A percentile compares a stretch with the other conserved stretches of the same genome.
phyloP scores from a whole-genome alignment of 441 rosid genomes.

The Hypseocharis bilobata region DNA sequence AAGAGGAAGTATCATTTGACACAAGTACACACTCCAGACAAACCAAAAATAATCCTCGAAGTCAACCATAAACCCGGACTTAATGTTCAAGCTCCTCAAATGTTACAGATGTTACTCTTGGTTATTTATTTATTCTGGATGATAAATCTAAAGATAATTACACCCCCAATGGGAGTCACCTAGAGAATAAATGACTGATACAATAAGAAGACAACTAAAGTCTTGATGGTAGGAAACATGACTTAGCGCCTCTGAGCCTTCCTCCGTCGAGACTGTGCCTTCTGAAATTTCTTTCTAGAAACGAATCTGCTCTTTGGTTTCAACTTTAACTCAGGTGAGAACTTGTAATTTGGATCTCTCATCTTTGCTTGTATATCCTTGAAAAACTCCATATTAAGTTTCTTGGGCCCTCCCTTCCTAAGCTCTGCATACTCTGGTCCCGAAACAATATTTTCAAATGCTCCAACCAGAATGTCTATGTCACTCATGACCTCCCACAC shows the following conservation, averaged over 20 bases:
- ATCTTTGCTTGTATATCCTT: constrained; percentile 81
- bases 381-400: constrained; percentile 74
- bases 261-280: constrained; percentile 64
- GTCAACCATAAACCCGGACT: too few relatives aligned
- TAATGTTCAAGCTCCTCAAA: not conserved
- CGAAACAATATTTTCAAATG: constrained; percentile 75
- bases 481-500: constrained; percentile 96
- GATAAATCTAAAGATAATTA: not conserved
- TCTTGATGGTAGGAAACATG: not conserved
- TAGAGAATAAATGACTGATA: not conserved
- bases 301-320: constrained; percentile 80
- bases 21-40: not conserved
- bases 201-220: not conserved
- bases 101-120: not conserved
- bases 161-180: not conserved
- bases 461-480: constrained; percentile 67
- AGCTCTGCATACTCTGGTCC: constrained; percentile 94
- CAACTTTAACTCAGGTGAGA: constrained; percentile 72
- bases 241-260: constrained; percentile 66
- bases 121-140: not conserved
- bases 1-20: too few relatives aligned
- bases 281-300: constrained; percentile 78
- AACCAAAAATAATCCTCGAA: not conserved
- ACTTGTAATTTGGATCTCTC: constrained; percentile 84
- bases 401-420: constrained; percentile 81